Percentiles rank a stretch among this genome's conserved stretches.
Evolutionary conservation across 2,329 filamentous ascomycete species (phyloP).

Genomic region (Gaeumannomyces sp.): DNA sequence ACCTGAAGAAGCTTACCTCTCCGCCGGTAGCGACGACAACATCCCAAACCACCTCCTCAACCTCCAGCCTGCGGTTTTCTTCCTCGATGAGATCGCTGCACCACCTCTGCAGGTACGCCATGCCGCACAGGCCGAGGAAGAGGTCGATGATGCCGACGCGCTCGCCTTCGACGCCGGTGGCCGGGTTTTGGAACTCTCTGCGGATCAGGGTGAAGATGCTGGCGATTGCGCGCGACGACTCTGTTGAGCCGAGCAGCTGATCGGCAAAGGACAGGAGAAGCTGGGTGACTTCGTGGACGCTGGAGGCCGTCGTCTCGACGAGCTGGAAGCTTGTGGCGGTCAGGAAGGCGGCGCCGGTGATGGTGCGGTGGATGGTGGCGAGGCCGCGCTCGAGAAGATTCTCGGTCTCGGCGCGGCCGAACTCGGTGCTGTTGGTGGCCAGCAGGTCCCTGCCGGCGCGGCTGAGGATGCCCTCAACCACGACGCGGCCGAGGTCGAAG

Average conservation of each 20-base stretch:
- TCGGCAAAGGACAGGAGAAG: slow-evolving; percentile 54
- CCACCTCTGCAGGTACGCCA: slow-evolving; percentile 55
- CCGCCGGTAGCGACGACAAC: slow-evolving; percentile 54
- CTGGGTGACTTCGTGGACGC: slow-evolving; percentile 41
- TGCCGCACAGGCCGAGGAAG: slow-evolving; percentile 52
- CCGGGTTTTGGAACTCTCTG: slow-evolving; percentile 58
- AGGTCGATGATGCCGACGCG: slow-evolving; percentile 55
- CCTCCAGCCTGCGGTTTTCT: slow-evolving; percentile 38
- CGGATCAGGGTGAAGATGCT: slow-evolving; percentile 60
- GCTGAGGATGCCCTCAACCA: slow-evolving; percentile 9
- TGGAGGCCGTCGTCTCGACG: slow-evolving; percentile 45
- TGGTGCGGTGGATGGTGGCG: slow-evolving; percentile 49
- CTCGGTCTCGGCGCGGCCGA: slow-evolving; percentile 24
- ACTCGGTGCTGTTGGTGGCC: slow-evolving; percentile 7
- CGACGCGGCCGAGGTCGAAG: slow-evolving; percentile 7
- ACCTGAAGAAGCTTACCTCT: slow-evolving; percentile 2
- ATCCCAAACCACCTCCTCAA: slow-evolving; percentile 59
- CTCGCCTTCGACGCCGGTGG: slow-evolving; percentile 53
- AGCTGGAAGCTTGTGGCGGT: slow-evolving; percentile 55
- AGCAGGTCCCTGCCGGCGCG: slow-evolving; percentile 8
- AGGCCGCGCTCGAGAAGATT: slow-evolving; percentile 48
- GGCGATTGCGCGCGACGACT: slow-evolving; percentile 60
- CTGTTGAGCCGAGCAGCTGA: slow-evolving; percentile 61
- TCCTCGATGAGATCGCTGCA: slow-evolving; percentile 46
- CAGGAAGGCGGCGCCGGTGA: slow-evolving; percentile 55